Base-by-base conservation (phyloP, 2,329 filamentous ascomycete genomes). In the Alternaria arborescens region DNA sequence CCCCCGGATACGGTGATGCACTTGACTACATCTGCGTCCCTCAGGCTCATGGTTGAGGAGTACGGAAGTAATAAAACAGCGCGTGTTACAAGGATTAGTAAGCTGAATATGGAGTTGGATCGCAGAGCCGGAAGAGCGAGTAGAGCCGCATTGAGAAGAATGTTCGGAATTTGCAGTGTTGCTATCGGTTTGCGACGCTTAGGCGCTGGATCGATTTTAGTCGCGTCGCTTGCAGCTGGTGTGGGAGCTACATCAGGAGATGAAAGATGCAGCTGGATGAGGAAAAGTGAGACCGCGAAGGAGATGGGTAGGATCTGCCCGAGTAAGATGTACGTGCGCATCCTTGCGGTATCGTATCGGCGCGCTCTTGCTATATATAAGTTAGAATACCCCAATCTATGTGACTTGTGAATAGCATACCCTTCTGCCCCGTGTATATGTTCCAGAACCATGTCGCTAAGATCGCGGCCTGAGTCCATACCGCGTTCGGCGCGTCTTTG, bases 391-490 rank as follows among this genome's bases (percentile, higher is more conserved):
- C 8, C 22, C 22, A 11, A 3, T 2, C n/a, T 18, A 8, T 7
- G 16, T 40, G 26, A 2, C 18, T 16, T 8, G 7, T 11, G 7
- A 8, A 5, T 22, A 1, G 26, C 16, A 24, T 56, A 74, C 73
- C 71, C 68, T 74, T 74, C 5, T 53, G 48, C 2, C 57, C 69
- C 36, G 76, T 68, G 66, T 70, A 75, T 1, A 77, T 55, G 12
- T 69, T 69, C 75, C 75, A 77, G 10, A 67, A 69, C 71, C 72
- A 76, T 0, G 69, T 76, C 18, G 46, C 70, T 3, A 74, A 42
- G 2, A 77, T 61, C 4, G 67, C 69, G 0, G 61, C 40, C 42
- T 76, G 70, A n/a, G 70, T 70, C 70, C 70, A 74, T 4, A 71
- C 52, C 2, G 69, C 62, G 47, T 70, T 72, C 32, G 68, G 60